phyloP scores from a whole-genome alignment of 495 filamentous ascomycete genomes.

The Thermothielavioides terrestris region DNA sequence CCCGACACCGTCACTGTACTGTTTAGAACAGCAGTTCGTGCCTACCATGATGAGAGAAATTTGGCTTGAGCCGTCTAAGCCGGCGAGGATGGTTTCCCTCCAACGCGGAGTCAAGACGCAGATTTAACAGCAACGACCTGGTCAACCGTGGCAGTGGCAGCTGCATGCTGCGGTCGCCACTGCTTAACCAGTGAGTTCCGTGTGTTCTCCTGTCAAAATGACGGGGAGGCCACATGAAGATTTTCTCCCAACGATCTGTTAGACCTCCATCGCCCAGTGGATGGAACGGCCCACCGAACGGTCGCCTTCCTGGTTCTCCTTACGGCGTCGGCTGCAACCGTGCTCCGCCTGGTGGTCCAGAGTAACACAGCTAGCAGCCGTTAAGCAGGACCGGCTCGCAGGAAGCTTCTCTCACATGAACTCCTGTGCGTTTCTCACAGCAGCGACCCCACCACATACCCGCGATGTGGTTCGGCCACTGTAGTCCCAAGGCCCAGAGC shows the following conservation, averaged over 20 bases:
- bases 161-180: too few relatives aligned
- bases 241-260: background rate
- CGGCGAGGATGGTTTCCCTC: too few relatives aligned
- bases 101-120: too few relatives aligned
- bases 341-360: slow-evolving; percentile 8
- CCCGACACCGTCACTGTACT: slow-evolving; percentile 12
- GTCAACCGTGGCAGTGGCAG: too few relatives aligned
- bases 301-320: background rate
- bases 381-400: slow-evolving; percentile 17
- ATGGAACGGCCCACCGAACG: background rate
- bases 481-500: background rate
- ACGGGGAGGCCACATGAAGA: too few relatives aligned
- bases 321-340: slow-evolving; percentile 11
- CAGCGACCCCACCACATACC: slow-evolving; percentile 6
- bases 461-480: slow-evolving; percentile 1
- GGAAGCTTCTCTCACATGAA: slow-evolving; percentile 27
- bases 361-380: background rate
- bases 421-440: slow-evolving; percentile 10
- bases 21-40: too few relatives aligned
- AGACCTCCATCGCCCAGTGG: background rate
- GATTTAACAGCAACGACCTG: too few relatives aligned
- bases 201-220: too few relatives aligned
- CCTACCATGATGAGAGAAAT: too few relatives aligned
- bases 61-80: too few relatives aligned
- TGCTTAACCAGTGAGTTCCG: too few relatives aligned